phyloP scores from a whole-genome alignment of 2,329 filamentous ascomycete species.

The Aureobasidium sp. region DNA sequence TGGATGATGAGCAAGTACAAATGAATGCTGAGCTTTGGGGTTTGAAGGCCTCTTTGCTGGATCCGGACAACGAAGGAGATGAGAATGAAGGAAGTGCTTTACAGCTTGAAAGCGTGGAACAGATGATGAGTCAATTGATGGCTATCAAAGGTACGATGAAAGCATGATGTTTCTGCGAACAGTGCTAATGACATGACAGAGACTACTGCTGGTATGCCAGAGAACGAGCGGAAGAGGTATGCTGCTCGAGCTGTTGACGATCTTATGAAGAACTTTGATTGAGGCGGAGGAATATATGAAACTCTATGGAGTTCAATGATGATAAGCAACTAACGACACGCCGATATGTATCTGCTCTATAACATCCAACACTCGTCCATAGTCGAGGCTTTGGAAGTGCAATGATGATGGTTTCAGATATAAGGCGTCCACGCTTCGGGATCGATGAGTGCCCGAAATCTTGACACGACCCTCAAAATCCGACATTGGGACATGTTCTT shows the following conservation, averaged over 20 bases:
- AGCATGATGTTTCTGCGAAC: too few relatives aligned
- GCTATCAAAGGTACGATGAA: slow-evolving; percentile 44
- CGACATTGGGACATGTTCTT: too few relatives aligned
- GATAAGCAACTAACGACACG: too few relatives aligned
- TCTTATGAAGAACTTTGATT: slow-evolving; percentile 37
- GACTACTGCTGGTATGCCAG: slow-evolving; percentile 48
- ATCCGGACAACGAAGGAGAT: slow-evolving; percentile 33
- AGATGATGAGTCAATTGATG: slow-evolving; percentile 50
- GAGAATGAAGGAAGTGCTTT: slow-evolving; percentile 32
- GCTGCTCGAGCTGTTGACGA: slow-evolving; percentile 52
- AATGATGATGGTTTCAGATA: neutral
- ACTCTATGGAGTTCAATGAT: too few relatives aligned
- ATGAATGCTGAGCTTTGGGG: slow-evolving; percentile 33
- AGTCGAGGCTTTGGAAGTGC: neutral
- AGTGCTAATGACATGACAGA: slow-evolving; percentile 31
- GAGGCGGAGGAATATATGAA: neutral
- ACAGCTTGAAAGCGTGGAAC: slow-evolving; percentile 52
- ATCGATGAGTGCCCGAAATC: neutral
- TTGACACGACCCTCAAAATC: neutral
- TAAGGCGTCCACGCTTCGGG: neutral
- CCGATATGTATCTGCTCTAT: too few relatives aligned
- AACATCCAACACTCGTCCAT: neutral
- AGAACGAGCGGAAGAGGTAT: slow-evolving; percentile 47
- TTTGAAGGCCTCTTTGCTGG: slow-evolving; percentile 30
- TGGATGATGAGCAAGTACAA: slow-evolving; percentile 38